Evolutionary conservation across 2,329 filamentous ascomycete genomes (phyloP).

Genomic region (Lithohypha guttulata): DNA sequence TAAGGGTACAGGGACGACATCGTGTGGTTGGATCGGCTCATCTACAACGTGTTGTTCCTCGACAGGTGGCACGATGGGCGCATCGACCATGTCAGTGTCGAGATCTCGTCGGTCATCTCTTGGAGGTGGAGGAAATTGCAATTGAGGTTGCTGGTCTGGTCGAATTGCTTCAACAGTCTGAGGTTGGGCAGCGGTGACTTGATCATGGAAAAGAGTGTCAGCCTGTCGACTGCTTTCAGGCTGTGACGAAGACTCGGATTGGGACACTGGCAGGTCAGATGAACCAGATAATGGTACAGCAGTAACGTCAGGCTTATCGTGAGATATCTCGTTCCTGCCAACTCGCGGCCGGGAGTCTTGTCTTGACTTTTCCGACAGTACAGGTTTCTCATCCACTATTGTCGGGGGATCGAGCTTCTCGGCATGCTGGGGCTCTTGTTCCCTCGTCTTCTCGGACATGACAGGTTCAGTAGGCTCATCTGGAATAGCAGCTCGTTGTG

Average conservation of each 20-base stretch:
- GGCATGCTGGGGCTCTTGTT: slow-evolving; percentile 7
- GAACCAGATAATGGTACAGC: background rate
- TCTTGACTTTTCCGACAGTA: slow-evolving; percentile 12
- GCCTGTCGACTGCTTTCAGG: slow-evolving; percentile 2
- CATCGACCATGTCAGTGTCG: slow-evolving; percentile 56
- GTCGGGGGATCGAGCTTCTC: slow-evolving; percentile 7
- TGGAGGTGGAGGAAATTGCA: slow-evolving; percentile 2
- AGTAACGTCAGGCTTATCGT: slow-evolving; percentile 11
- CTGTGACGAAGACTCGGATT: background rate
- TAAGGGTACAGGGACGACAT: slow-evolving; percentile 38
- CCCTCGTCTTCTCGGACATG: slow-evolving; percentile 15
- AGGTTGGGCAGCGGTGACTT: slow-evolving; percentile 9
- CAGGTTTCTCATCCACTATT: slow-evolving; percentile 13
- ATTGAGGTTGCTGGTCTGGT: background rate
- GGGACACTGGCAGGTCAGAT: slow-evolving; percentile 3
- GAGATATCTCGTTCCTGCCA: slow-evolving; percentile 12
- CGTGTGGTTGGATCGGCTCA: slow-evolving; percentile 30
- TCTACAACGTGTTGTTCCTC: slow-evolving; percentile 39
- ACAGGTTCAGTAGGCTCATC: slow-evolving; percentile 16
- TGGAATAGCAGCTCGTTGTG: slow-evolving; percentile 14
- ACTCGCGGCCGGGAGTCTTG: slow-evolving; percentile 11
- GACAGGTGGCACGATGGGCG: slow-evolving; percentile 39
- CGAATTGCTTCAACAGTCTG: background rate
- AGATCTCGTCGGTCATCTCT: slow-evolving; percentile 1
- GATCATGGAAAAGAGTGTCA: slow-evolving; percentile 9